Base-by-base conservation (phyloP, 208 protist genomes). In the Trypanosoma avium region DNA sequence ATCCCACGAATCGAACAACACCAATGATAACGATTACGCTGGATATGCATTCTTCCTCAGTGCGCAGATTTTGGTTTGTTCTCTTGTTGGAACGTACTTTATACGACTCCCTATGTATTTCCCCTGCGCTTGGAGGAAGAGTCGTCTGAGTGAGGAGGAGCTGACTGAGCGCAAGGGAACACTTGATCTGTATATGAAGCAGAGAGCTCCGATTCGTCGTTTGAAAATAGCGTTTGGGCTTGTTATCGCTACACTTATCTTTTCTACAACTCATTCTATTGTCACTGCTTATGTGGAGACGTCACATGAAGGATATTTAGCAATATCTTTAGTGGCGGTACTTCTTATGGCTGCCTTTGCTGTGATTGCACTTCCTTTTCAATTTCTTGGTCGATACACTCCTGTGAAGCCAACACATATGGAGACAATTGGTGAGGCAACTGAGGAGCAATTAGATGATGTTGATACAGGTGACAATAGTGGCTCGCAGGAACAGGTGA, bases 41-140 rank as follows among this genome's bases (percentile, higher is more conserved):
- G 76, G 64, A 21, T 90, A 80, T 61, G 78, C 77, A 9, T 89
- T 77, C 73, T 90, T 90, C 64, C n/a, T 89, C 3, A 71, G 50
- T 3, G 47, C 47, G 4, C 73, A 86, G 46, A 67, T 86, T 26
- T 49, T 85, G 5, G 46, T 84, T 3, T 74, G 59, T 42, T 35
- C 57, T 8, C 43, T 76, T 29, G 50, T 88, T 30, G 83, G 73
- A 4, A 47, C 66, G 35, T 63, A 69, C 49, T 73, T 90, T 30
- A 70, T 86, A n/a, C 77, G 84, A 24, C 33, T 90, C 8, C 73
- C 87, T 0, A 75, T 79, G 46, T 93, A 93, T 79, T 67, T 50
- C 52, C 70, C 62, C 46, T 80, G 74, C 49, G 61, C 81, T 48
- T 88, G 70, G 54, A 62, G 50, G 24, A 73, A 72, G 55, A 81